Base-by-base conservation (phyloP, 371 early-diverging fungal species). In the Mucor lusitanicus region DNA sequence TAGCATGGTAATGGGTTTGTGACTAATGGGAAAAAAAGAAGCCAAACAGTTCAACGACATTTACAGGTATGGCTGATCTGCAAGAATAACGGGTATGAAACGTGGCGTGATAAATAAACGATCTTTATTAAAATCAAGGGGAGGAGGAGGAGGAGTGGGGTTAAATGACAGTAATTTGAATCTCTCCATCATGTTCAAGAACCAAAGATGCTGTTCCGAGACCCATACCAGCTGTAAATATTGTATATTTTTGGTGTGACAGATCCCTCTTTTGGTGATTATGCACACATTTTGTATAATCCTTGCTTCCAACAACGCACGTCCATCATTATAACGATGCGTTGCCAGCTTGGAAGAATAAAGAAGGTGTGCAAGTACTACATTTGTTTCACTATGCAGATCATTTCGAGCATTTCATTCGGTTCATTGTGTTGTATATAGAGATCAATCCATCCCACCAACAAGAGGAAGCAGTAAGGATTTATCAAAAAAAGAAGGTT, bases 221-320 rank as follows among this genome's bases (percentile, higher is more conserved):
- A 44, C 56, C 46, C 63, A 63, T 53, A 39, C n/a, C 28, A 50
- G 50, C 9, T 23, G 50, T 50, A 50, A 19, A 50, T 44, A 44
- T 25, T 50, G 50, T 50, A 50, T 50, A 50, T 50, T 50, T 50
- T 50, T 40, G 61, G 70, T 70, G 66, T 48, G 60, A 70, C 70
- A 70, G 70, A 62, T 39, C 68, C 63, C 70, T 70, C 57, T 70
- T 70, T 50, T 65, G 62, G 70, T 59, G 66, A 44, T 62, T 40
- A 65, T 62, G 65, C 66, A 61, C 33, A 13, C 61, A 62, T 25
- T 70, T 48, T 33, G 12, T 70, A 40, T 50, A 33, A 11, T 23
- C 39, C 13, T 46, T 37, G 15, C 30, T 3, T 57, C 21, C 30
- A 30, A 21, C 40, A 64, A 64, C 69, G 68, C 68, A 68, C 68